Conservation (phyloP, 495 filamentous ascomycete genomes). For the Aspergillus funiculosus region DNA sequence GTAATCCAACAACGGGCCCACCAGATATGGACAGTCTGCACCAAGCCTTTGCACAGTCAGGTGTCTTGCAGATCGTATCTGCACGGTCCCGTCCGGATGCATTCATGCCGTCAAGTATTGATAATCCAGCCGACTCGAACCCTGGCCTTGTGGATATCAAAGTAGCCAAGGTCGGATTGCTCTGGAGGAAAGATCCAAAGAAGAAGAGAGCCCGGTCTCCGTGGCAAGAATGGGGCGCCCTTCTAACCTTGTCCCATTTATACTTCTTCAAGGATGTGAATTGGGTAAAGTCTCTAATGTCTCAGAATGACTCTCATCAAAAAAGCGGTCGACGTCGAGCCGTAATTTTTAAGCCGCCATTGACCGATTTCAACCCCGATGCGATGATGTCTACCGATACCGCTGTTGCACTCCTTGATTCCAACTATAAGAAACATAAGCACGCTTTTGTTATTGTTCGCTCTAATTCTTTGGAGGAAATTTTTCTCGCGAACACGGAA, state of each 20-base stretch:
- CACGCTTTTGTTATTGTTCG: slow-evolving; percentile 87
- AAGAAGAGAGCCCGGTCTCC: slow-evolving; percentile 92
- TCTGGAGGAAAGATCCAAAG: slow-evolving; percentile 94
- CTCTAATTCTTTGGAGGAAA: slow-evolving; percentile 85
- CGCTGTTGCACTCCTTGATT: slow-evolving; percentile 81
- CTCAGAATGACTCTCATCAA: slow-evolving; percentile 74
- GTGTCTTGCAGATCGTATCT: slow-evolving; percentile 89
- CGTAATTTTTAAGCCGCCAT: slow-evolving; percentile 80
- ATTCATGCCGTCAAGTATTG: slow-evolving; percentile 81
- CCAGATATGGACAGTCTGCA: slow-evolving; percentile 75
- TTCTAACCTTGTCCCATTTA: slow-evolving; percentile 89
- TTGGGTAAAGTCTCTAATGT: slow-evolving; percentile 88
- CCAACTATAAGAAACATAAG: slow-evolving; percentile 91
- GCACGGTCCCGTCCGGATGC: slow-evolving; percentile 88
- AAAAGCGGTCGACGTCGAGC: slow-evolving; percentile 50
- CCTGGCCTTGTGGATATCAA: slow-evolving; percentile 96
- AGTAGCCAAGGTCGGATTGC: slow-evolving; percentile 87
- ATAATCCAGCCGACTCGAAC: slow-evolving; percentile 80
- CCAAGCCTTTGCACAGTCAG: slow-evolving; percentile 82
- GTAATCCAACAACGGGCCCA: slow-evolving; percentile 65
- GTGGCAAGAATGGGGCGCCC: slow-evolving; percentile 98
- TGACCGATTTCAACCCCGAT: slow-evolving; percentile 90
- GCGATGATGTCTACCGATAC: slow-evolving; percentile 85
- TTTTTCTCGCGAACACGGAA: slow-evolving; percentile 83
- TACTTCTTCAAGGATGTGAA: slow-evolving; percentile 91